Evolutionary conservation across 768 basidiomycete genomes (phyloP), one percentile per base, ranked within the genome.

Genomic region (Tubosaeta sp.): DNA sequence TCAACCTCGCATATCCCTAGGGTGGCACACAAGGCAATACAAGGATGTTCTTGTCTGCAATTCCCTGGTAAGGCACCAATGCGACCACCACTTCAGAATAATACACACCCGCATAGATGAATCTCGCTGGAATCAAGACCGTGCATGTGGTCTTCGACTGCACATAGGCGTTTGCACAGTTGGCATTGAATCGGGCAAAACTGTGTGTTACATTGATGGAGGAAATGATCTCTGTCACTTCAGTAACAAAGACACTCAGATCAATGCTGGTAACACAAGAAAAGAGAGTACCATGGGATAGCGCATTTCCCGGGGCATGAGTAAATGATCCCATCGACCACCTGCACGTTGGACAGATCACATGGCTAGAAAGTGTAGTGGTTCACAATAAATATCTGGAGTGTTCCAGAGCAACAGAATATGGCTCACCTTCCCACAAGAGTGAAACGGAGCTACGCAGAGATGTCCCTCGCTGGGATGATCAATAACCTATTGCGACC

Each of bases 81-180:
- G 12, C 29, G 16, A 17, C 29, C 22, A 17, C 29, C 22, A 5
- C 11, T 5, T 48, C n/a, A 12, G 6, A 17, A n/a, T 22, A 2
- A 43, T 16, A 59, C 65, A 31, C 17, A 82, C 83, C 82, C 82
- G 71, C 83, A 85, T 32, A 85, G 72, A 67, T 85, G 83, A 25
- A 75, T 51, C 0, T 70, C 66, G 4, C 50, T 61, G 2, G 56
- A 50, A 19, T 72, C 60, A 4, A 82, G 66, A 1, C 74, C 80
- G 48, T 85, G 83, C 39, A 84, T 67, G 66, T 84, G 84, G 51
- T 80, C 63, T 19, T 59, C 56, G 43, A 67, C 57, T 2, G 74
- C 66, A 54, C 83, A 85, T n/a, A 81, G 66, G 14, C 81, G 72
- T 54, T 73, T 78, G 59, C 84, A 85, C 4, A 82, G 56, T 3